Percentiles rank a stretch among this genome's conserved stretches.
phyloP scores from a whole-genome alignment of 495 filamentous ascomycete genomes.

The Penicillium alfredii region DNA sequence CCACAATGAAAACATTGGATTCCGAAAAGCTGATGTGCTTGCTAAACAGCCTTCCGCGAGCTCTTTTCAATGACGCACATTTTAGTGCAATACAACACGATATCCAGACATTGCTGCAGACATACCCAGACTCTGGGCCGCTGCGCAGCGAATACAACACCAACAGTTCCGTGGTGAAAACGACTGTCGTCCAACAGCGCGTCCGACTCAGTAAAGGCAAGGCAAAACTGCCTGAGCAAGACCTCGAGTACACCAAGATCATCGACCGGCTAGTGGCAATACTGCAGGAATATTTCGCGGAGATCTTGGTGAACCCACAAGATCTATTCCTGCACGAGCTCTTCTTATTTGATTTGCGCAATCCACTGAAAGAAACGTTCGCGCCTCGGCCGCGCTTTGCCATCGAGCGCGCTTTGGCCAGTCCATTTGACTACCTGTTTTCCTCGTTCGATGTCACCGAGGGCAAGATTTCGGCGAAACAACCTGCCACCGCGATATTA shows the following conservation, averaged over 20 bases:
- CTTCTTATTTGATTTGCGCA: conserved; percentile 76
- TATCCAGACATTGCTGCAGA: conserved; percentile 30
- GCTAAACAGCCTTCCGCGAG: conserved; percentile 16
- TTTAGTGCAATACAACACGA: conserved; percentile 21
- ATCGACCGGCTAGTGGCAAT: conserved; percentile 57
- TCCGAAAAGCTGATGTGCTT: conserved; percentile 31
- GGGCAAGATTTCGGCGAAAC: conserved; percentile 48
- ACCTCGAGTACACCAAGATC: conserved; percentile 68
- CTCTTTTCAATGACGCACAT: conserved; percentile 10
- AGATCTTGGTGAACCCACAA: conserved; percentile 50
- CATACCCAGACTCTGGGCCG: conserved; percentile 36
- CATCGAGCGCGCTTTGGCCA: conserved; percentile 72
- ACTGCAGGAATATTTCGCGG: conserved; percentile 49
- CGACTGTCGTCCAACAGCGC: conserved; percentile 81
- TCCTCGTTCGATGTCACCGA: conserved; percentile 44
- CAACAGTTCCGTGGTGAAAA: conserved; percentile 64
- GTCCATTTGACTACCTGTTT: conserved; percentile 79
- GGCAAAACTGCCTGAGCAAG: conserved; percentile 64
- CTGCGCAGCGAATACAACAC: conserved; percentile 73
- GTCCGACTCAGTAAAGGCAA: conserved; percentile 80
- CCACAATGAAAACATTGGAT: conserved; percentile 44
- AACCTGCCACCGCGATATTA: conserved; percentile 74
- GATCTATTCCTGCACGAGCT: conserved; percentile 69
- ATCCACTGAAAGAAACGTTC: conserved; percentile 76
- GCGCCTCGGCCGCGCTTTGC: conserved; percentile 70